Conservation (phyloP, 2,329 filamentous ascomycete species). For the Saccharata proteae region DNA sequence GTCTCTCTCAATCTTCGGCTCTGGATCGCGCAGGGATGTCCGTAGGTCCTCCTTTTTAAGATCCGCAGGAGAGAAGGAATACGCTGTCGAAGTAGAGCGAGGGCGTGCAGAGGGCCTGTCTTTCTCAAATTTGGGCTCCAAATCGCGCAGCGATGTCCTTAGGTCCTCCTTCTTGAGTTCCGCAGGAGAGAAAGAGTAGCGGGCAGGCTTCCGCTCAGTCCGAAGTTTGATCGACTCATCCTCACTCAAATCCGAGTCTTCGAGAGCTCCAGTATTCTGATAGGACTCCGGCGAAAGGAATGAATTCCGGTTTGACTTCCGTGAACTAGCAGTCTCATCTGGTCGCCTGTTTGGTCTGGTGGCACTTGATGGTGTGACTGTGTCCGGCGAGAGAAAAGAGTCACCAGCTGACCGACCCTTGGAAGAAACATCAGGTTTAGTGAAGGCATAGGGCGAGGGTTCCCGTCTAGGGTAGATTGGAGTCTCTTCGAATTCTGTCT, state of each 20-base stretch:
- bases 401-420: constrained; percentile 25
- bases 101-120: not conserved
- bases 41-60: constrained; percentile 22
- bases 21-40: constrained; percentile 14
- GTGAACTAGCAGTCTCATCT: not conserved
- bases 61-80: constrained; percentile 14
- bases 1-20: not conserved
- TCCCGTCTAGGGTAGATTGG: constrained; percentile 29
- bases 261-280: constrained; percentile 13
- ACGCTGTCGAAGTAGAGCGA: constrained; percentile 2
- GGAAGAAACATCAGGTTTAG: constrained; percentile 22
- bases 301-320: not conserved
- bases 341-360: constrained; percentile 13
- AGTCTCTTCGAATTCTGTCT: constrained; percentile 24
- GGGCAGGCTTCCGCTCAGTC: constrained; percentile 21
- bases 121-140: constrained; percentile 1
- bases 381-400: constrained; percentile 37
- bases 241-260: constrained; percentile 20
- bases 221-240: constrained; percentile 18
- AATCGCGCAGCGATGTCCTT: constrained; percentile 15
- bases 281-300: constrained; percentile 2
- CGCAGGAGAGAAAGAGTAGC: constrained; percentile 25
- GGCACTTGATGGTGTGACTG: constrained; percentile 27
- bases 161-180: constrained; percentile 23
- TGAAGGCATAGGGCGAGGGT: constrained; percentile 35